Conservation (phyloP, 345 rosid genomes). For the Physaria fendleri region DNA sequence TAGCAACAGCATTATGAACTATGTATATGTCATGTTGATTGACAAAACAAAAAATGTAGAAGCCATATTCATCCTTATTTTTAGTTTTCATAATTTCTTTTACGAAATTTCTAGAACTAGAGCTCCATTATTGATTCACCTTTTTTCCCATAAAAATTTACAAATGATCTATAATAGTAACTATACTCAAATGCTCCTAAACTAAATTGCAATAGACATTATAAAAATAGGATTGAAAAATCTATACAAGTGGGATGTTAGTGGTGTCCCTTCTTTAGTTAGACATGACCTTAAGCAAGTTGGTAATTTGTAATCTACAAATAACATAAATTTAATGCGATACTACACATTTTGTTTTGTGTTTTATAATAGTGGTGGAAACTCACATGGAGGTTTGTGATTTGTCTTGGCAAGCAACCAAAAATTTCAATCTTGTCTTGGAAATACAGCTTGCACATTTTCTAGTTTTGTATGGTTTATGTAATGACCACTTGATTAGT, state of each 20-base stretch:
- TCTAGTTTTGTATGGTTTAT: not conserved
- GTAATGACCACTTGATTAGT: constrained; percentile 19
- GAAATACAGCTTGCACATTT: constrained; percentile 20
- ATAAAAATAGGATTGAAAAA: not conserved
- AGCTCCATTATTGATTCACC: not conserved
- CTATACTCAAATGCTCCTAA: not conserved
- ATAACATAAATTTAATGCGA: constrained; percentile 22
- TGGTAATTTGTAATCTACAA: constrained; percentile 17
- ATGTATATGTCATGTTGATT: not conserved
- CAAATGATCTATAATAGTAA: not conserved
- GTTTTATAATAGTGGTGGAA: constrained; percentile 25
- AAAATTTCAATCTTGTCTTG: constrained; percentile 21
- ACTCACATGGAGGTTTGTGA: constrained; percentile 36
- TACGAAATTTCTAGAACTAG: not conserved
- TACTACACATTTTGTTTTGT: constrained; percentile 11
- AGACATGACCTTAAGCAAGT: constrained; percentile 29
- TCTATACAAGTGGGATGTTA: constrained; percentile 28
- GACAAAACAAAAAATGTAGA: not conserved
- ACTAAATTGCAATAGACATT: not conserved
- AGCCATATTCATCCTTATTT: not conserved
- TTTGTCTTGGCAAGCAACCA: constrained; percentile 36
- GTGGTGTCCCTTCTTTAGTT: constrained; percentile 34
- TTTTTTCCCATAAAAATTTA: not conserved
- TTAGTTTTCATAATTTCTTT: not conserved
- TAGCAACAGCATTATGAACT: not conserved